phyloP scores from a whole-genome alignment of 2,329 filamentous ascomycete genomes.

The Pyrenophora teres region DNA sequence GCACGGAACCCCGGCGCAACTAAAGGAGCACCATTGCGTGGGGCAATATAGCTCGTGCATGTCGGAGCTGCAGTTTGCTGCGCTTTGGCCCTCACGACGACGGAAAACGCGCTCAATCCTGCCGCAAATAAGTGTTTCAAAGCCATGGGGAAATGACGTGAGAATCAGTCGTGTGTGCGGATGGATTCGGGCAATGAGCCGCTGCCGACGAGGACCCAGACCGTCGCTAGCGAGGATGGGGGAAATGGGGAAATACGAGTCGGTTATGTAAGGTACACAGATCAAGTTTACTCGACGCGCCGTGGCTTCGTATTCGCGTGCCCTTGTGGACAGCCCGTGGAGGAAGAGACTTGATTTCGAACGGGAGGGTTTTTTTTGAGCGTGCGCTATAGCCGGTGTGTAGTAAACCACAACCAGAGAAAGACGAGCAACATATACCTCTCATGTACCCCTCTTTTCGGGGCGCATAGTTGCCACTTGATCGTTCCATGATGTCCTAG shows the following conservation, averaged over 20 bases:
- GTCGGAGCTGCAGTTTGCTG: slow-evolving; percentile 29
- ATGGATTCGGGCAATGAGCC: slow-evolving; percentile 1
- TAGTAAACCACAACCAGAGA: too few relatives aligned
- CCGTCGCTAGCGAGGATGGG: slow-evolving; percentile 1
- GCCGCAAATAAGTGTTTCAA: slow-evolving; percentile 32
- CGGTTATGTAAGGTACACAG: not conserved
- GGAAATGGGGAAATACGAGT: not conserved
- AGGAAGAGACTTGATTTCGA: not conserved
- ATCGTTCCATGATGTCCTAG: slow-evolving; percentile 5
- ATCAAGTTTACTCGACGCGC: not conserved
- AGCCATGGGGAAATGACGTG: slow-evolving; percentile 26
- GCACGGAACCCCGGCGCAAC: slow-evolving; percentile 51
- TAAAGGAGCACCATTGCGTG: slow-evolving; percentile 48
- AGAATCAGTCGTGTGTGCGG: slow-evolving; percentile 2
- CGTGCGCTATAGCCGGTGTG: not conserved
- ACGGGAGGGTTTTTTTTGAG: too few relatives aligned
- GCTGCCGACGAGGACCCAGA: not conserved
- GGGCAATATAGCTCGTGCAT: slow-evolving; percentile 46
- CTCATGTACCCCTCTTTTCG: not conserved
- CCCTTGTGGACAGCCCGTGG: too few relatives aligned
- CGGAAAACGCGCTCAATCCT: slow-evolving; percentile 22
- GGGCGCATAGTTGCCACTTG: slow-evolving; percentile 15
- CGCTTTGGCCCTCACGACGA: slow-evolving; percentile 29
- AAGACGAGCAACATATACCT: slow-evolving; percentile 5
- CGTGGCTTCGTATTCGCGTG: too few relatives aligned